phyloP scores from a whole-genome alignment of 139 green algal species.

The Eudorina sp. region DNA sequence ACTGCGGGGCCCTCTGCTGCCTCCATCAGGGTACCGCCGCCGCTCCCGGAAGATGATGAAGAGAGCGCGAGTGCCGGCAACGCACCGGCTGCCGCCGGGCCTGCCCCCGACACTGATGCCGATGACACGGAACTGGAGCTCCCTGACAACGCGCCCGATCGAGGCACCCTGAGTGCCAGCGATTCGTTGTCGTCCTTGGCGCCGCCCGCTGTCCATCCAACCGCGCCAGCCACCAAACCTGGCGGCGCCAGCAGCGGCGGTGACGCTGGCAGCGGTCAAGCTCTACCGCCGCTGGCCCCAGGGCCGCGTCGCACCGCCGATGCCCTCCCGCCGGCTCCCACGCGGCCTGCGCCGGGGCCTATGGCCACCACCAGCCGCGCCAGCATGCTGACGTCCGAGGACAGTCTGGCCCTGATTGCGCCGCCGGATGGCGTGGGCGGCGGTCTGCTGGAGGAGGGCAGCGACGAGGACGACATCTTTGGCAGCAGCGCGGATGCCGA shows the following conservation, averaged over 20 bases:
- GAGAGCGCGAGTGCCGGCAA: not conserved
- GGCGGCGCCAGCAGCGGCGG: not conserved
- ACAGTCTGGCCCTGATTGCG: slow-evolving; percentile 24
- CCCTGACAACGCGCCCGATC: not conserved
- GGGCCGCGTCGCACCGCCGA: not conserved
- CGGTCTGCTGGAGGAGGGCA: not conserved
- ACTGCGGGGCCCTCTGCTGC: not conserved
- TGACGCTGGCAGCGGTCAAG: not conserved
- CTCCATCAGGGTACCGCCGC: not conserved
- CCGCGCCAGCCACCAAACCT: too few relatives aligned
- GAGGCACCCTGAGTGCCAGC: not conserved
- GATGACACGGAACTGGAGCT: not conserved
- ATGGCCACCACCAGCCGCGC: not conserved
- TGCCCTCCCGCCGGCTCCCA: not conserved
- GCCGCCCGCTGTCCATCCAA: too few relatives aligned
- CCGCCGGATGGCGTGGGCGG: slow-evolving; percentile 10
- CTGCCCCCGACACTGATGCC: too few relatives aligned
- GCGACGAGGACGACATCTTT: slow-evolving; percentile 28
- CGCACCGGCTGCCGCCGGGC: too few relatives aligned
- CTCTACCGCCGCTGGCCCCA: slow-evolving; percentile 14
- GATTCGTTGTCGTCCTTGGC: not conserved
- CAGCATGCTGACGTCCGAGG: slow-evolving; percentile 6
- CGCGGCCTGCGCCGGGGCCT: not conserved
- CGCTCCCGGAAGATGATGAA: not conserved
- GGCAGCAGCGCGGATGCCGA: not conserved